Evolutionary conservation across 805 yeast genomes (phyloP).

Genomic region (Ascoidea asiatica): DNA sequence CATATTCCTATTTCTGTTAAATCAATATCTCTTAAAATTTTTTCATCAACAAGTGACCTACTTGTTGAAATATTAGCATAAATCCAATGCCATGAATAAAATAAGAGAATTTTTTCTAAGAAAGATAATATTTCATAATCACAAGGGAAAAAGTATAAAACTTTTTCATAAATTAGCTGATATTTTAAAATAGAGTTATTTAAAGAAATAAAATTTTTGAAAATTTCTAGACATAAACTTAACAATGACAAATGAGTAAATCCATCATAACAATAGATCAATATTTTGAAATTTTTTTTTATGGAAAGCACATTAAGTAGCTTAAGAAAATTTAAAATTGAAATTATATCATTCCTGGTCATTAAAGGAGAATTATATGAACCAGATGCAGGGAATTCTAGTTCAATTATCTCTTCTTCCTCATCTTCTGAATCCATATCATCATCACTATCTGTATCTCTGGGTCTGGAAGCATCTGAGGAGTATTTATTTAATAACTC

Average conservation of each 20-base stretch:
- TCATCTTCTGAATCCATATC: background rate
- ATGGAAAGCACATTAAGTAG: slow-evolving; percentile 32
- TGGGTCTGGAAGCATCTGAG: background rate
- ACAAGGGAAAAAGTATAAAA: slow-evolving; percentile 73
- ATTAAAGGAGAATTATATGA: slow-evolving; percentile 66
- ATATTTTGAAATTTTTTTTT: slow-evolving; percentile 22
- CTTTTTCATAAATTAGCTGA: slow-evolving; percentile 56
- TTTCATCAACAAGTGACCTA: background rate
- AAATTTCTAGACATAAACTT: slow-evolving; percentile 57
- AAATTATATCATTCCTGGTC: slow-evolving; percentile 43
- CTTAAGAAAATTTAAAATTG: slow-evolving; percentile 60
- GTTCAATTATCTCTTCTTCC: slow-evolving; percentile 4
- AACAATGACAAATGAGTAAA: slow-evolving; percentile 81
- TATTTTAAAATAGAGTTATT: slow-evolving; percentile 56
- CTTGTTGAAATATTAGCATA: background rate
- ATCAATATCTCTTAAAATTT: slow-evolving; percentile 2
- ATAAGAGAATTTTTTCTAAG: slow-evolving; percentile 46
- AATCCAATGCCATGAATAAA: slow-evolving; percentile 39
- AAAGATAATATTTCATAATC: slow-evolving; percentile 58
- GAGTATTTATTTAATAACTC: background rate
- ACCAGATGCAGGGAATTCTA: slow-evolving; percentile 69
- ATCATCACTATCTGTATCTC: background rate
- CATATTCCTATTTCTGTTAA: slow-evolving; percentile 3
- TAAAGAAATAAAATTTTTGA: slow-evolving; percentile 37
- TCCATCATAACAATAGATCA: slow-evolving; percentile 81